Evolutionary conservation across 495 filamentous ascomycete genomes (phyloP), one percentile per base, ranked within the genome.

Genomic region (Eremomyces bilateralis): DNA sequence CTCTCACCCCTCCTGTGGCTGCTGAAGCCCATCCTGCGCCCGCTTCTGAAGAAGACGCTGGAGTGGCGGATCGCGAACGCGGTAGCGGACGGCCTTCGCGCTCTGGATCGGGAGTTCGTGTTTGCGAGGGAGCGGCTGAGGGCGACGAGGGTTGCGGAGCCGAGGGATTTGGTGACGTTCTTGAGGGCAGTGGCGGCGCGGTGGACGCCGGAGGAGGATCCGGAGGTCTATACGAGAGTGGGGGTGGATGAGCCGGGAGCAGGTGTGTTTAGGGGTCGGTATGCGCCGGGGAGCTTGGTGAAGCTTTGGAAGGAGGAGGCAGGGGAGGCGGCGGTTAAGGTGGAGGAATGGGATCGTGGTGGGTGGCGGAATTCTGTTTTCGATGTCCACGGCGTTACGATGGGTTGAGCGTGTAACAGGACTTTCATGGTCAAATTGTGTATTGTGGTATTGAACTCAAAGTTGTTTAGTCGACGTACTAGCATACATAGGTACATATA

Each of bases 361-460:
- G 78, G 78, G 0, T 93, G 84, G 85, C 59, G 77, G 28, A 93
- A 93, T 54, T 71, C 66, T 25, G 71, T 92, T 13, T 93, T 95
- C 53, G 71, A 88, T 53, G 65, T 82, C 11, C 50, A 51, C 17
- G 37, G n/a, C n/a, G n/a, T n/a, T n/a, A n/a, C n/a, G n/a, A n/a
- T n/a, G n/a, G n/a, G n/a, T n/a, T n/a, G n/a, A n/a, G n/a, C n/a
- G n/a, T n/a, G n/a, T n/a, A n/a, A n/a, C n/a, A n/a, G n/a, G n/a
- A n/a, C n/a, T n/a, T n/a, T n/a, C n/a, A n/a, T n/a, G n/a, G n/a
- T n/a, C n/a, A n/a, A n/a, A n/a, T n/a, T n/a, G n/a, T n/a, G n/a
- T n/a, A n/a, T n/a, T n/a, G n/a, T n/a, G n/a, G n/a, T n/a, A n/a
- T n/a, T n/a, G n/a, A n/a, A n/a, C n/a, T n/a, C n/a, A n/a, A n/a